A percentile compares a stretch with the other conserved stretches of the same genome.
Evolutionary conservation across 768 basidiomycete genomes (phyloP).

Genomic region (Kwoniella bestiolae): DNA sequence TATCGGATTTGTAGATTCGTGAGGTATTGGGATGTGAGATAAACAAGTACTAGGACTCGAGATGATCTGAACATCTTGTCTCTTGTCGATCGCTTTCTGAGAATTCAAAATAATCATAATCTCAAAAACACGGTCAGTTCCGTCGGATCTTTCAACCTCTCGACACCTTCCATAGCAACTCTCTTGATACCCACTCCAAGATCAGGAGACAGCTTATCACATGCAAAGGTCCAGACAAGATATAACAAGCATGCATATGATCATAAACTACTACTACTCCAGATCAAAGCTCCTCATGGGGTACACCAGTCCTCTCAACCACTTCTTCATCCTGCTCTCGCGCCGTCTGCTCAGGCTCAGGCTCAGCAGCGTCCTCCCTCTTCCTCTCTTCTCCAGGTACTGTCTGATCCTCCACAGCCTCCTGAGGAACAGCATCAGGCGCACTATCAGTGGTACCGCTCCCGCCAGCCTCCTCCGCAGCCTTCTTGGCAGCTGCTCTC

Average conservation of each 20-base stretch:
- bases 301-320: slow-evolving; percentile 17
- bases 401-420: slow-evolving; percentile 25
- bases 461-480: slow-evolving; percentile 16
- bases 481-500: slow-evolving; percentile 28
- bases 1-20: no score
- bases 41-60: no score
- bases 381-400: slow-evolving; percentile 9
- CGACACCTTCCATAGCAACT: no score
- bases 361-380: neutral
- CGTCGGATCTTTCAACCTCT: neutral
- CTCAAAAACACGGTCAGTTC: neutral
- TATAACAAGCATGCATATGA: slow-evolving; percentile 8
- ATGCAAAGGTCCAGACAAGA: neutral
- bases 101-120: neutral
- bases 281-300: slow-evolving; percentile 19
- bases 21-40: no score
- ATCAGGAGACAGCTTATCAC: no score
- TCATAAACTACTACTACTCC: neutral
- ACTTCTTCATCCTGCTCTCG: neutral
- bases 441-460: slow-evolving; percentile 20
- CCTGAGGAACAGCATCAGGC: slow-evolving; percentile 31
- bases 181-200: no score
- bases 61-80: neutral
- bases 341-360: slow-evolving; percentile 13
- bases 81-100: neutral